phyloP scores from a whole-genome alignment of 306 rosid genomes.

The Fragaria vesca region DNA sequence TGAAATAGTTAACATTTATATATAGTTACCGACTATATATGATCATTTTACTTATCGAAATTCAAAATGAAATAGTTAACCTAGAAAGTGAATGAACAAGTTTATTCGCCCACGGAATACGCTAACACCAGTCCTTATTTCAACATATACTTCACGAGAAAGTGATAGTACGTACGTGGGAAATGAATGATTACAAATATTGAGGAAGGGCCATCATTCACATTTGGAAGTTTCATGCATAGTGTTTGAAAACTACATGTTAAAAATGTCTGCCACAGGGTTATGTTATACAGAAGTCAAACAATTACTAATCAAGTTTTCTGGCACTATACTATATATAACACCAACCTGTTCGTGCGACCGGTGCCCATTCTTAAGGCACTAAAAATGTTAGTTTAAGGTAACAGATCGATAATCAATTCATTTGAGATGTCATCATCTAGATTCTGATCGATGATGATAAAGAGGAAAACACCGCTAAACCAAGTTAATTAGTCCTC shows the following conservation, averaged over 20 bases:
- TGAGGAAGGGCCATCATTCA: slow-evolving; percentile 2
- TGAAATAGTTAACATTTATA: no score
- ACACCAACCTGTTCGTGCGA: not conserved
- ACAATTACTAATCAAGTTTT: not conserved
- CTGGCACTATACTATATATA: not conserved
- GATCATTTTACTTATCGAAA: no score
- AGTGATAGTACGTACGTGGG: not conserved
- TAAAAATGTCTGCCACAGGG: slow-evolving; percentile 1
- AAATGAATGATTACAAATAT: not conserved
- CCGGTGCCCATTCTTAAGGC: not conserved
- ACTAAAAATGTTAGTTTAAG: not conserved
- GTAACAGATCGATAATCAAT: not conserved
- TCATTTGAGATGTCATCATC: not conserved
- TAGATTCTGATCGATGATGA: not conserved
- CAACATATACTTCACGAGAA: not conserved
- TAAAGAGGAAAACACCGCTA: not conserved
- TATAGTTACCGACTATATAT: no score
- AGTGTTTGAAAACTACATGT: not conserved
- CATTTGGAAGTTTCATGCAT: not conserved
- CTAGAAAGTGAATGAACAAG: no score
- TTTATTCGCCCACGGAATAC: not conserved
- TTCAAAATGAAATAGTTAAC: no score
- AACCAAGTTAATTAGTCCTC: not conserved
- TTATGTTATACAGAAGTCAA: slow-evolving; percentile 8
- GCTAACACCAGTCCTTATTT: not conserved